Percentiles rank a stretch among this genome's conserved stretches.
Evolutionary conservation across 2,329 filamentous ascomycete species (phyloP).

Genomic region (Ploettnerulaceae sp.): DNA sequence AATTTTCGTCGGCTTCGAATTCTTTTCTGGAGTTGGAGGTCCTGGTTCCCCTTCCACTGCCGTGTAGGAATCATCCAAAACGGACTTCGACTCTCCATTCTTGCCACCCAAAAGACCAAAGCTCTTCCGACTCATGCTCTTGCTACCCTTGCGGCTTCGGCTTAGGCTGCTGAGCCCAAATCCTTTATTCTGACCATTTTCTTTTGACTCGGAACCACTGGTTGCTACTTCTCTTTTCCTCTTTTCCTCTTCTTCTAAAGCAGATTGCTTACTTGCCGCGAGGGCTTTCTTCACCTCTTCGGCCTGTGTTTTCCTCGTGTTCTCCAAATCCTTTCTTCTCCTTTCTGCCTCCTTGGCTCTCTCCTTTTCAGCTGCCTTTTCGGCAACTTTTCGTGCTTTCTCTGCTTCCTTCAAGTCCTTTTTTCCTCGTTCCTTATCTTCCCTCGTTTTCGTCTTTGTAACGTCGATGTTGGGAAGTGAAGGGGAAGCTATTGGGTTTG

Average conservation of each 20-base stretch:
- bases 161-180: conserved; percentile 33
- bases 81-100: conserved; percentile 26
- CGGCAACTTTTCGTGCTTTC: conserved; percentile 36
- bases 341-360: conserved; percentile 42
- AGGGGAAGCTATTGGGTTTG: conserved; percentile 31
- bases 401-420: conserved; percentile 58
- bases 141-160: conserved; percentile 66
- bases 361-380: conserved; percentile 42
- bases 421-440: conserved; percentile 61
- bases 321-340: conserved; percentile 30
- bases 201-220: conserved; percentile 14
- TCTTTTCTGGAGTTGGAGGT: conserved; percentile 38
- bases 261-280: conserved; percentile 49
- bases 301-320: conserved; percentile 41
- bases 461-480: conserved; percentile 24
- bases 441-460: conserved; percentile 44
- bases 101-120: conserved; percentile 61
- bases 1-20: conserved; percentile 50
- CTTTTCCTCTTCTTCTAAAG: conserved; percentile 51
- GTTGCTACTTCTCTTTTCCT: conserved; percentile 45
- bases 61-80: conserved; percentile 16
- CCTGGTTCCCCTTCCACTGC: conserved; percentile 28
- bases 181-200: conserved; percentile 22
- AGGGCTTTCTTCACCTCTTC: conserved; percentile 55
- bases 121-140: conserved; percentile 72